Percentiles rank a stretch among this genome's conserved stretches.
phyloP scores from a whole-genome alignment of 129 eudicot genomes.

The Flaveria robusta region DNA sequence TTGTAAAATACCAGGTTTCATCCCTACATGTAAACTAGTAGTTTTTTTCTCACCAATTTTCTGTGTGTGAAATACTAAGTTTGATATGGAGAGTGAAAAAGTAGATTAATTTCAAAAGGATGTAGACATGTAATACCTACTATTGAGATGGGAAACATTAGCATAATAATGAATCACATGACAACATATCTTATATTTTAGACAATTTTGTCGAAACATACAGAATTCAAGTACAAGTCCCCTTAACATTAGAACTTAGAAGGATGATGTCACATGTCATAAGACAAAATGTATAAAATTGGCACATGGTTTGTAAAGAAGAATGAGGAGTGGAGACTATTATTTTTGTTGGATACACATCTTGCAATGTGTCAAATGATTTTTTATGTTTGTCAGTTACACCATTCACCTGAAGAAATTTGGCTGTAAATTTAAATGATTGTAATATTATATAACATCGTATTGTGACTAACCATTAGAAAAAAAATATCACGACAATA shows the following conservation, averaged over 20 bases:
- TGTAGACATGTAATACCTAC: neutral
- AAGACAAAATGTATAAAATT: neutral
- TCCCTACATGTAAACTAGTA: neutral
- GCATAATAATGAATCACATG: neutral
- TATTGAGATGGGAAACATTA: neutral
- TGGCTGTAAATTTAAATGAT: neutral
- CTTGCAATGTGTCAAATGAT: neutral
- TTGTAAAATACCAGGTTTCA: neutral
- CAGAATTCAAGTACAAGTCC: neutral
- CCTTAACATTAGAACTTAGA: neutral
- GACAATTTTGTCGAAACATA: neutral
- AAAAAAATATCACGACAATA: neutral
- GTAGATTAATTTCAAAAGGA: neutral
- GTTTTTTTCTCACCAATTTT: neutral
- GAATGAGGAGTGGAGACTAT: neutral
- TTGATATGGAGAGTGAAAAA: constrained; percentile 1
- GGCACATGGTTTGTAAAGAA: neutral
- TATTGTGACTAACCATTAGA: neutral
- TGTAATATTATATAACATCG: neutral
- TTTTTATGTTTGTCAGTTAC: neutral
- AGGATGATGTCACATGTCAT: neutral
- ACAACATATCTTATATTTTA: neutral
- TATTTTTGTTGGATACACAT: neutral
- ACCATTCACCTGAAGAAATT: neutral
- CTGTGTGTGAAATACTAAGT: neutral